A percentile compares a stretch with the other conserved stretches of the same genome.
These are phyloP conservation scores for Lasiosphaeria ovina DNA, from an alignment of 495 filamentous ascomycete genomes.

Conservation along the genomic window DNA sequence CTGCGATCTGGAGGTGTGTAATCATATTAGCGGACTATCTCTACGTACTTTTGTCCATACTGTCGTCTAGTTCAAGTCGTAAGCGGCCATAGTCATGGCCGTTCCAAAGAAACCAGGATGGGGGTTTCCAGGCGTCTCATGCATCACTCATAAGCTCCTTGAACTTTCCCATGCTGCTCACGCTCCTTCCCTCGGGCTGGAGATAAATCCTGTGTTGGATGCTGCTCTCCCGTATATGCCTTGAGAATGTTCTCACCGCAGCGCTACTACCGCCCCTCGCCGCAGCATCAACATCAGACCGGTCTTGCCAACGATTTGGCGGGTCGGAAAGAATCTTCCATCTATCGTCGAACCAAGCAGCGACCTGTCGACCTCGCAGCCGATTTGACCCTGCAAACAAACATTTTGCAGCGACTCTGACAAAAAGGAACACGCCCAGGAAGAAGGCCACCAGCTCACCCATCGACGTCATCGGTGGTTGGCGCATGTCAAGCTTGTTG, in stretches of 20 bases:
- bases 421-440: slow-evolving; percentile 9
- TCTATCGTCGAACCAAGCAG: slow-evolving; percentile 9
- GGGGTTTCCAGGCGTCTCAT: not conserved
- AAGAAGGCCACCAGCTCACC: slow-evolving; percentile 17
- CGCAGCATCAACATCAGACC: not conserved
- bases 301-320: slow-evolving; percentile 2
- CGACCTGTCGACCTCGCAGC: not conserved
- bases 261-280: not conserved
- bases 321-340: slow-evolving; percentile 7
- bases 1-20: too few species aligned
- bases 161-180: slow-evolving; percentile 20
- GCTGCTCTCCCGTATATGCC: not conserved
- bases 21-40: too few species aligned
- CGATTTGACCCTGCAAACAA: not conserved
- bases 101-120: not conserved
- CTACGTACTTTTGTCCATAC: too few species aligned
- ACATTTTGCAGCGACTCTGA: slow-evolving; percentile 9
- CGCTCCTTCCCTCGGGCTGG: slow-evolving; percentile 14
- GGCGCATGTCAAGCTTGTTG: slow-evolving; percentile 16
- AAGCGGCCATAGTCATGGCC: not conserved
- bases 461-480: slow-evolving; percentile 14
- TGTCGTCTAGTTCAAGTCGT: too few species aligned
- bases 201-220: slow-evolving; percentile 9
- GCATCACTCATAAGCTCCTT: slow-evolving; percentile 19
- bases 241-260: not conserved